Evolutionary conservation across 768 basidiomycete species (phyloP).

Genomic region (Amanita molliuscula): DNA sequence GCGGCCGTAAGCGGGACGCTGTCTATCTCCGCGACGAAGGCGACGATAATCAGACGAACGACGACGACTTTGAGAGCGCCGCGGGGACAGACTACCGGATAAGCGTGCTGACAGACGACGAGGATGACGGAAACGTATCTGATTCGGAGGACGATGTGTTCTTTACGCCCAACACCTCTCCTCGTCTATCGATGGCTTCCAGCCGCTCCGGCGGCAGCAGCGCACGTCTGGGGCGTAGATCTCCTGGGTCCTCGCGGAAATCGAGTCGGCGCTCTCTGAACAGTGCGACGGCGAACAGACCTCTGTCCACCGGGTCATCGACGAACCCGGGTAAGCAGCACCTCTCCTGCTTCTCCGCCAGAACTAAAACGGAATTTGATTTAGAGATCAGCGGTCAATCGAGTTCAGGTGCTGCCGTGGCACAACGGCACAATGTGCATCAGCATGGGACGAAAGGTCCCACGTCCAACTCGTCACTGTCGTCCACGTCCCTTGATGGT

Average conservation of each 20-base stretch:
- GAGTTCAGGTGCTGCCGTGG: neutral
- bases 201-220: slow-evolving; percentile 12
- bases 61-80: neutral
- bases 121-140: slow-evolving; percentile 4
- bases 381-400: neutral
- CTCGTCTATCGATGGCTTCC: slow-evolving; percentile 33
- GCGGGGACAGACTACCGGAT: neutral
- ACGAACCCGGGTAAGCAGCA: neutral
- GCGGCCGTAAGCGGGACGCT: neutral
- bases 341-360: neutral
- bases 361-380: neutral
- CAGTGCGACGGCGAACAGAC: neutral
- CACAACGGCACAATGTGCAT: neutral
- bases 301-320: neutral
- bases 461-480: slow-evolving; percentile 24
- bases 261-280: slow-evolving; percentile 8
- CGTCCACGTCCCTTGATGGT: slow-evolving; percentile 29
- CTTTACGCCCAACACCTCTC: slow-evolving; percentile 53
- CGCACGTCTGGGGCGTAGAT: slow-evolving; percentile 7
- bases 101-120: neutral
- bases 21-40: neutral
- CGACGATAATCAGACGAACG: neutral
- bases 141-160: slow-evolving; percentile 24
- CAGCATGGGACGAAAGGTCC: slow-evolving; percentile 10
- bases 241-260: neutral